These are phyloP conservation scores for Vaucheria bursata DNA, from an alignment of 352 stramenopile species.

Conservation along the genomic window DNA sequence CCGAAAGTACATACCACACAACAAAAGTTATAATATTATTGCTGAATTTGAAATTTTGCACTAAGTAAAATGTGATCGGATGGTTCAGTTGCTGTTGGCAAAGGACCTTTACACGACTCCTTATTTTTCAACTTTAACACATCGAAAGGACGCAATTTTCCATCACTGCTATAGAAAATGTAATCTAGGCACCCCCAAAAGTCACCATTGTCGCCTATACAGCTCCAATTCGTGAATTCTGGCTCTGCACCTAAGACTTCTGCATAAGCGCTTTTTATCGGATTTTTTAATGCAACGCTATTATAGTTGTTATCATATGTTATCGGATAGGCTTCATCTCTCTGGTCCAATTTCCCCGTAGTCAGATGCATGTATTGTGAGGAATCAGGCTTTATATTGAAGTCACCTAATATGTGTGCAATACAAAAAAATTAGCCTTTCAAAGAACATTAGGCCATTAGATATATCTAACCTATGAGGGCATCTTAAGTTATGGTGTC, in stretches of 20 bases:
- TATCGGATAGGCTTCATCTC: slow-evolving; percentile 52
- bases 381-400: slow-evolving; percentile 66
- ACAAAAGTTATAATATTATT: too few species aligned
- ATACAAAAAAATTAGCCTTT: too few species aligned
- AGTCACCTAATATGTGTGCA: too few species aligned
- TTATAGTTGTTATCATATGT: too few species aligned
- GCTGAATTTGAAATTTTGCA: too few species aligned
- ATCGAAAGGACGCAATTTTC: neutral
- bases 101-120: slow-evolving; percentile 50
- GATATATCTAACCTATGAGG: too few species aligned
- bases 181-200: slow-evolving; percentile 76
- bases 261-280: slow-evolving; percentile 56
- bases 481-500: too few species aligned
- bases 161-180: slow-evolving; percentile 63
- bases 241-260: slow-evolving; percentile 53
- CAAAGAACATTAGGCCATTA: too few species aligned
- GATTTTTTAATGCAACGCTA: neutral
- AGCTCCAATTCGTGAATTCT: slow-evolving; percentile 68
- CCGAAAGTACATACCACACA: too few species aligned
- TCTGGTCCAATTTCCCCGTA: slow-evolving; percentile 45
- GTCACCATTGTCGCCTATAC: slow-evolving; percentile 17
- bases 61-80: slow-evolving; percentile 70
- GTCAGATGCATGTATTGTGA: slow-evolving; percentile 63
- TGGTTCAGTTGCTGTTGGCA: slow-evolving; percentile 60
- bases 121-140: neutral